These are phyloP conservation scores for Chlamydomonas incerta DNA, from an alignment of 139 green algal genomes.

Conservation along the genomic window DNA sequence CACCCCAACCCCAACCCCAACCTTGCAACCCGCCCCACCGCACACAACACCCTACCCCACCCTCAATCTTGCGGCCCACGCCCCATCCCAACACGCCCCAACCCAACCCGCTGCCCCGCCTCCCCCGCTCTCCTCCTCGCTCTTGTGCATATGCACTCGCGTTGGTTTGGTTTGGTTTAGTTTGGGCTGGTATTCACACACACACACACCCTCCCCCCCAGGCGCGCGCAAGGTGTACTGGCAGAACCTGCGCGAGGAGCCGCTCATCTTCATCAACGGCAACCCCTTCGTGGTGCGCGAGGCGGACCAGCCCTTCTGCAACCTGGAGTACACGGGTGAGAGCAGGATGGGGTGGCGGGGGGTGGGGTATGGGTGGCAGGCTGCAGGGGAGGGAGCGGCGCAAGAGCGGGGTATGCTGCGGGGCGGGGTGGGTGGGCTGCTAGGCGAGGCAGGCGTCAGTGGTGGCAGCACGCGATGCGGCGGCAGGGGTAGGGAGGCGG, in stretches of 20 bases:
- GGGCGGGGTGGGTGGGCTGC: background rate
- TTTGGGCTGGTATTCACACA: too few relatives aligned
- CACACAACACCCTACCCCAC: too few relatives aligned
- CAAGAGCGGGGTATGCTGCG: background rate
- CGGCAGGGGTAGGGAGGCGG: too few relatives aligned
- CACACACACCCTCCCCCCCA: slow-evolving; percentile 17
- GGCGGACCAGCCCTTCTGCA: slow-evolving; percentile 92
- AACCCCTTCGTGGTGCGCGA: slow-evolving; percentile 94
- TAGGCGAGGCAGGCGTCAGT: background rate
- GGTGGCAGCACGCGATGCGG: background rate
- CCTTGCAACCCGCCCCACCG: too few relatives aligned
- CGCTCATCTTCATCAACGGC: slow-evolving; percentile 95
- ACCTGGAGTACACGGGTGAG: slow-evolving; percentile 95
- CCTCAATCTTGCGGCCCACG: too few relatives aligned
- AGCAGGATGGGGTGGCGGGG: background rate
- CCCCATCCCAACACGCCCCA: too few relatives aligned
- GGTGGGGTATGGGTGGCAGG: background rate
- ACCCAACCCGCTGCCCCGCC: too few relatives aligned
- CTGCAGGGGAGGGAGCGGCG: background rate
- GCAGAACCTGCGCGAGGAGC: slow-evolving; percentile 97
- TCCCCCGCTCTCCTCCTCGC: too few relatives aligned
- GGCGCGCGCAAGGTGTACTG: slow-evolving; percentile 83
- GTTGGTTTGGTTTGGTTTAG: too few relatives aligned
- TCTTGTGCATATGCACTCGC: too few relatives aligned
- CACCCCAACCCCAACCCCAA: too few relatives aligned